Percentiles rank a stretch among this genome's conserved stretches.
Evolutionary conservation across 2,329 filamentous ascomycete species (phyloP).

Genomic region (Tothia fuscella): DNA sequence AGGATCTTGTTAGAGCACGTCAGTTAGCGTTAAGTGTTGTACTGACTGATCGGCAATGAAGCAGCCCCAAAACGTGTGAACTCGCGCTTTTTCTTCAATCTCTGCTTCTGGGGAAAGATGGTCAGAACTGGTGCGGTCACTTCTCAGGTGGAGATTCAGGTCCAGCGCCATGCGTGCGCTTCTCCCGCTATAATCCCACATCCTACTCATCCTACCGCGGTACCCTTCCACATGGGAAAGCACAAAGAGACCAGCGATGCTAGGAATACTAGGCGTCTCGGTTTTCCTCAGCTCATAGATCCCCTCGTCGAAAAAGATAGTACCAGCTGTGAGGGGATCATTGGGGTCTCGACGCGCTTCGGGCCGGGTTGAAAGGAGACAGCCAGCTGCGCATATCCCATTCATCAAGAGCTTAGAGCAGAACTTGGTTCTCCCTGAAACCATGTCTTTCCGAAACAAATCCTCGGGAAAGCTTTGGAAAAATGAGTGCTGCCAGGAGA

Average conservation of each 20-base stretch:
- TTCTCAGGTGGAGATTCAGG: slow-evolving; percentile 51
- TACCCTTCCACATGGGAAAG: slow-evolving; percentile 67
- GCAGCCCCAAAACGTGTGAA: slow-evolving; percentile 42
- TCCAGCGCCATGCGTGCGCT: slow-evolving; percentile 62
- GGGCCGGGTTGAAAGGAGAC: slow-evolving; percentile 54
- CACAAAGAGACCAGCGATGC: slow-evolving; percentile 61
- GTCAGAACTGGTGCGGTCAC: slow-evolving; percentile 20
- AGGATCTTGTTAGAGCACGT: slow-evolving; percentile 1
- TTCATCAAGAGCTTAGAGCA: slow-evolving; percentile 58
- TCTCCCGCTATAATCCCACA: slow-evolving; percentile 61
- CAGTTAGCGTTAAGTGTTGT: neutral
- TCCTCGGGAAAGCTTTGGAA: slow-evolving; percentile 62
- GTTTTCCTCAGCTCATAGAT: slow-evolving; percentile 45
- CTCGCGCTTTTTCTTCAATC: slow-evolving; percentile 27
- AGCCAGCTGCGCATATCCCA: slow-evolving; percentile 52
- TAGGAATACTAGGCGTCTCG: slow-evolving; percentile 51
- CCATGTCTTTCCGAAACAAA: slow-evolving; percentile 56
- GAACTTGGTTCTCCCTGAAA: slow-evolving; percentile 47
- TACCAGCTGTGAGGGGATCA: slow-evolving; percentile 54
- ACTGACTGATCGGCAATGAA: slow-evolving; percentile 22
- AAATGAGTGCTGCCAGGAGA: slow-evolving; percentile 60
- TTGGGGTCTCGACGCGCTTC: slow-evolving; percentile 50
- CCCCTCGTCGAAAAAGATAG: slow-evolving; percentile 63
- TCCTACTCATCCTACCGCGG: slow-evolving; percentile 58
- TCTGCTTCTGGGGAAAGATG: slow-evolving; percentile 24